phyloP scores from a whole-genome alignment of 1,284 basidiomycete species.

The Coniferiporia sulphurascens region DNA sequence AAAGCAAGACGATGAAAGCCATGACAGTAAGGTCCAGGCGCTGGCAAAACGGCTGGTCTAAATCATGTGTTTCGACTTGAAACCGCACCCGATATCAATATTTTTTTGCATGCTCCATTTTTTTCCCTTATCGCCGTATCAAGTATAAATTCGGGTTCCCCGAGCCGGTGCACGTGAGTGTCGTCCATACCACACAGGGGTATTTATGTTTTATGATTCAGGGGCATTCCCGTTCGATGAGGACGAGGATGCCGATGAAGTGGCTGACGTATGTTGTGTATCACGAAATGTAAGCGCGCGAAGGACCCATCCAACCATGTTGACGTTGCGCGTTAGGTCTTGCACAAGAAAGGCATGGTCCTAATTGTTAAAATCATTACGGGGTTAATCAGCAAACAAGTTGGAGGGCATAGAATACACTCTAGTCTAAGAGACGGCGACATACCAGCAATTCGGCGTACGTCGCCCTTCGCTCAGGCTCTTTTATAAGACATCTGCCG shows the following conservation, averaged over 20 bases:
- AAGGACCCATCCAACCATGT: conserved; percentile 82
- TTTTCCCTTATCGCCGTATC: background rate
- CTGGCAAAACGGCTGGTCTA: no score
- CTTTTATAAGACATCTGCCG: conserved; percentile 66
- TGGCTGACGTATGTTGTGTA: conserved; percentile 5
- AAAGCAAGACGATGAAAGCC: no score
- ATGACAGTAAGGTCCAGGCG: no score
- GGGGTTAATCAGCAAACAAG: background rate
- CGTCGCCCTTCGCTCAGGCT: conserved; percentile 73
- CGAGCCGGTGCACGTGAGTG: background rate
- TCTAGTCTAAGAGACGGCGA: conserved; percentile 15
- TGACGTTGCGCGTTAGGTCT: conserved; percentile 56
- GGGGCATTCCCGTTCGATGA: background rate
- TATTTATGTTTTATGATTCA: background rate
- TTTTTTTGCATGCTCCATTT: background rate
- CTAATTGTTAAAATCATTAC: no score
- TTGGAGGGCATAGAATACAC: background rate
- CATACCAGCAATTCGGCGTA: conserved; percentile 79
- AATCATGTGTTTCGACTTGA: no score
- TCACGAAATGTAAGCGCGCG: conserved; percentile 50
- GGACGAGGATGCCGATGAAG: conserved; percentile 2
- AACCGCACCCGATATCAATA: no score
- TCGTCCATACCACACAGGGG: background rate
- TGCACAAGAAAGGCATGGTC: conserved; percentile 68
- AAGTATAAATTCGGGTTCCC: background rate